A percentile compares a stretch with the other conserved stretches of the same genome.
Conservation (phyloP, 2,329 filamentous ascomycete genomes). For the Scopulariopsis brevicaulis region DNA sequence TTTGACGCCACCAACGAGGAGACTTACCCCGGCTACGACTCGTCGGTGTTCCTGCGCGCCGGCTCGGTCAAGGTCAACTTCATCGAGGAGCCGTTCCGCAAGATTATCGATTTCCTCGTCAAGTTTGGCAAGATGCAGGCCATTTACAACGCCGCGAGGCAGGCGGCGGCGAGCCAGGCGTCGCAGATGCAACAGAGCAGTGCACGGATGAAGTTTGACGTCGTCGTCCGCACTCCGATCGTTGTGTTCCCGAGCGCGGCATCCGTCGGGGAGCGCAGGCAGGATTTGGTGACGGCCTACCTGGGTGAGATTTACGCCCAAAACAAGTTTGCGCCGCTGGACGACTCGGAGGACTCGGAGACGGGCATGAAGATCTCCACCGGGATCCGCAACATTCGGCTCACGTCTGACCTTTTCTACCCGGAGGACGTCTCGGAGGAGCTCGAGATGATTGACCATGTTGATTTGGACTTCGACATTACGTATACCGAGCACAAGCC, state of each 20-base stretch:
- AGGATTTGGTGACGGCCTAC: conserved; percentile 84
- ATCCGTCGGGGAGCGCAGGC: conserved; percentile 20
- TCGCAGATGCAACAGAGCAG: conserved; percentile 86
- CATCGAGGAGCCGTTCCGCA: conserved; percentile 90
- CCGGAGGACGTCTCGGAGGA: conserved; percentile 62
- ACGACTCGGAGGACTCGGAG: conserved; percentile 61
- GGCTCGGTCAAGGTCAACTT: conserved; percentile 97
- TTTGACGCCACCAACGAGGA: conserved; percentile 63
- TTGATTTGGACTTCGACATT: conserved; percentile 86
- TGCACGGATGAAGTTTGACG: conserved; percentile 85
- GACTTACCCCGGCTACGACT: conserved; percentile 88
- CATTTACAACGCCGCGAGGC: conserved; percentile 91
- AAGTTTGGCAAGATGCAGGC: conserved; percentile 99
- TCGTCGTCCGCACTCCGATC: conserved; percentile 89
- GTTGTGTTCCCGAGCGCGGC: conserved; percentile 83
- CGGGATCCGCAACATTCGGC: conserved; percentile 81
- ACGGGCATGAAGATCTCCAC: conserved; percentile 83
- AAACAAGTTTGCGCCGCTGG: conserved; percentile 79
- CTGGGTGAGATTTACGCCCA: conserved; percentile 95
- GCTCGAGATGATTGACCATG: conserved; percentile 92
- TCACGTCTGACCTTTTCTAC: conserved; percentile 87
- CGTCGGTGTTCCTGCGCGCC: conserved; percentile 78
- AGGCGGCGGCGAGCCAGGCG: conserved; percentile 88
- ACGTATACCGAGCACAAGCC: conserved; percentile 80
- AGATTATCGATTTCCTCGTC: conserved; percentile 94